Conservation (phyloP, 768 basidiomycete species). For the Russula sp. region DNA sequence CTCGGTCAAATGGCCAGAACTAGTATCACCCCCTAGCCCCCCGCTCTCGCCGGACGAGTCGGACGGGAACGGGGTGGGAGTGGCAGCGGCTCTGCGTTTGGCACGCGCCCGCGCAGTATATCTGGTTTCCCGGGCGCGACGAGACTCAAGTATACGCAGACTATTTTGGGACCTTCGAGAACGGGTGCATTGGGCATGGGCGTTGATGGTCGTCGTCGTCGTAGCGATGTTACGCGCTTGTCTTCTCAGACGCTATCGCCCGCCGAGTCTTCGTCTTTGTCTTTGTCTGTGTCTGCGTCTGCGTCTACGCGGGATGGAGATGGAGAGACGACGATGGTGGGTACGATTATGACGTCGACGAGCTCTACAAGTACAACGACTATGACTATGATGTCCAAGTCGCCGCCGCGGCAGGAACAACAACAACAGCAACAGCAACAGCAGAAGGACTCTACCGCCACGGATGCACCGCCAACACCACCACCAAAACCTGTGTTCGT, state of each 20-base stretch:
- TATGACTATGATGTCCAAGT: slow-evolving; percentile 13
- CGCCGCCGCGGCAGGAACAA: slow-evolving; percentile 20
- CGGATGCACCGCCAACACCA: slow-evolving; percentile 27
- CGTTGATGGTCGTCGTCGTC: slow-evolving; percentile 48
- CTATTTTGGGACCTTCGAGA: slow-evolving; percentile 73
- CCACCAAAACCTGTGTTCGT: slow-evolving; percentile 53
- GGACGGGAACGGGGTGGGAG: slow-evolving; percentile 34
- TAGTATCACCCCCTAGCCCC: slow-evolving; percentile 66
- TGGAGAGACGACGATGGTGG: background rate
- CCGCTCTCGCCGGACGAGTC: slow-evolving; percentile 69
- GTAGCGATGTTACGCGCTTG: background rate
- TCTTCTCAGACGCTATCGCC: background rate
- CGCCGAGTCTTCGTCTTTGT: too few species aligned
- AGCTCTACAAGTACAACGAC: background rate
- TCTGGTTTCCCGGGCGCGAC: slow-evolving; percentile 49
- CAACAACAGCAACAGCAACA: background rate
- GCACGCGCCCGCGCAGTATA: slow-evolving; percentile 29
- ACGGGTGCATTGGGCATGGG: slow-evolving; percentile 75
- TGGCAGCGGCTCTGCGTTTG: slow-evolving; percentile 30
- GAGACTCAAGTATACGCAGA: slow-evolving; percentile 77
- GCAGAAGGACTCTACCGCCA: background rate
- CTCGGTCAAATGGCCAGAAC: slow-evolving; percentile 78
- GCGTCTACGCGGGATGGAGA: slow-evolving; percentile 12
- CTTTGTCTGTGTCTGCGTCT: too few species aligned
- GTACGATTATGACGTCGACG: background rate